Evolutionary conservation across 1,139 yeast genomes (phyloP).

Genomic region (Hemisphaericaspora subhashii): DNA sequence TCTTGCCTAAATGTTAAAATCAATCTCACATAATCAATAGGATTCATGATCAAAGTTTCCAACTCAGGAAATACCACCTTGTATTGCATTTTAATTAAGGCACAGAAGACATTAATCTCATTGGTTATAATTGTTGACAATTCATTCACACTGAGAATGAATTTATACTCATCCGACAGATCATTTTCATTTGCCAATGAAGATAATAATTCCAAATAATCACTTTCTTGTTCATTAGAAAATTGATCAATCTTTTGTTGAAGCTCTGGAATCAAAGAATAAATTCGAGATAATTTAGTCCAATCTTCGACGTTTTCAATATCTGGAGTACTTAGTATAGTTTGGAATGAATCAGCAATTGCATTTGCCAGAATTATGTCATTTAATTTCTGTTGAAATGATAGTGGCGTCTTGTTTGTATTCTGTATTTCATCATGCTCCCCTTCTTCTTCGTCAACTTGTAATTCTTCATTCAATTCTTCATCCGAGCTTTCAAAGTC

Average conservation of each 20-base stretch:
- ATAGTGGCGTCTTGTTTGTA: not conserved
- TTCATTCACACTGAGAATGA: slow-evolving; percentile 57
- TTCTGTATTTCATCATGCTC: not conserved
- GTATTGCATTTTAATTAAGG: slow-evolving; percentile 55
- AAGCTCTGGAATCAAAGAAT: slow-evolving; percentile 28
- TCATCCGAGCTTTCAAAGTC: slow-evolving; percentile 33
- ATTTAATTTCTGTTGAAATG: slow-evolving; percentile 16
- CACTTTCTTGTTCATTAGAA: slow-evolving; percentile 25
- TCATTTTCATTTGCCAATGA: slow-evolving; percentile 31
- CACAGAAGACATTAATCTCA: slow-evolving; percentile 54
- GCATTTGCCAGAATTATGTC: slow-evolving; percentile 14
- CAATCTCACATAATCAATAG: slow-evolving; percentile 62
- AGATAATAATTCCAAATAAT: slow-evolving; percentile 35
- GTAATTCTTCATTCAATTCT: slow-evolving; percentile 9
- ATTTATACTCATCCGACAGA: slow-evolving; percentile 42
- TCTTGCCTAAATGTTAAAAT: slow-evolving; percentile 55
- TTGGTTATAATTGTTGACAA: slow-evolving; percentile 54
- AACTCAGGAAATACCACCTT: slow-evolving; percentile 70
- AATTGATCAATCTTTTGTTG: slow-evolving; percentile 23
- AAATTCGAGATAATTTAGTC: slow-evolving; percentile 22
- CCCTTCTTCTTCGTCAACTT: slow-evolving; percentile 9
- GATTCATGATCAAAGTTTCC: slow-evolving; percentile 60
- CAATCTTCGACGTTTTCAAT: slow-evolving; percentile 20
- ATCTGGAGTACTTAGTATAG: slow-evolving; percentile 18
- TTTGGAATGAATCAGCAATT: slow-evolving; percentile 12